Evolutionary conservation across 805 yeast genomes (phyloP).

Genomic region (Candida chilensis): DNA sequence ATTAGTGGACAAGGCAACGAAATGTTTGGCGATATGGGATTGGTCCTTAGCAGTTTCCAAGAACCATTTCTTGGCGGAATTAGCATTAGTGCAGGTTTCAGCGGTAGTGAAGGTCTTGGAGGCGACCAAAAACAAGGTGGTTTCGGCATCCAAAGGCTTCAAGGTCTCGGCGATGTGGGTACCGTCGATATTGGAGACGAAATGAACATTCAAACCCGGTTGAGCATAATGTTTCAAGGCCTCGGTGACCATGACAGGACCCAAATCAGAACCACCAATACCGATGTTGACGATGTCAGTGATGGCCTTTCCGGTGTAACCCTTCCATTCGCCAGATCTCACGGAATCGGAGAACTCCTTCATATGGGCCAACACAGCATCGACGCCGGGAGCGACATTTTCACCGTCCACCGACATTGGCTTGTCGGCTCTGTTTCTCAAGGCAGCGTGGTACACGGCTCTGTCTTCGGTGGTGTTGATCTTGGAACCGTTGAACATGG

Average conservation of each 20-base stretch:
- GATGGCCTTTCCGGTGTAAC: constrained; percentile 91
- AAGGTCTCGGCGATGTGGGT: constrained; percentile 92
- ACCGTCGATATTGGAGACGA: constrained; percentile 98
- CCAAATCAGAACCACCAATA: constrained; percentile 97
- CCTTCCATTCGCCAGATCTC: constrained; percentile 93
- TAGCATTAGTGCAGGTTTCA: constrained; percentile 95
- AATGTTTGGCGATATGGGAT: constrained; percentile 87
- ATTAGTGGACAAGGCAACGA: constrained; percentile 93
- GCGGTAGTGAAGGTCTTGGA: constrained; percentile 99
- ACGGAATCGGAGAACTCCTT: constrained; percentile 86
- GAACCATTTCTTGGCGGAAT: constrained; percentile 93
- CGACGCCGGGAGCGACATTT: constrained; percentile 88
- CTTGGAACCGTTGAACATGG: constrained; percentile 86
- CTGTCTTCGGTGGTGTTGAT: constrained; percentile 94
- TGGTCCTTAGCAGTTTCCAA: constrained; percentile 58
- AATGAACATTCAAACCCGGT: constrained; percentile 71
- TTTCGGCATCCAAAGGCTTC: constrained; percentile 73
- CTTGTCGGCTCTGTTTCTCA: constrained; percentile 84
- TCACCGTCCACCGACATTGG: constrained; percentile 84
- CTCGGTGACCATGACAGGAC: constrained; percentile 99
- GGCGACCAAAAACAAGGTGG: constrained; percentile 87
- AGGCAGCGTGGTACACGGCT: constrained; percentile 95
- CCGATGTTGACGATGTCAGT: constrained; percentile 96
- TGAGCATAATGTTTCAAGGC: constrained; percentile 87
- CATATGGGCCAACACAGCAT: constrained; percentile 89